Evolutionary conservation across 73 alveolate genomes (phyloP).

Genomic region (Uronychia setigera): DNA sequence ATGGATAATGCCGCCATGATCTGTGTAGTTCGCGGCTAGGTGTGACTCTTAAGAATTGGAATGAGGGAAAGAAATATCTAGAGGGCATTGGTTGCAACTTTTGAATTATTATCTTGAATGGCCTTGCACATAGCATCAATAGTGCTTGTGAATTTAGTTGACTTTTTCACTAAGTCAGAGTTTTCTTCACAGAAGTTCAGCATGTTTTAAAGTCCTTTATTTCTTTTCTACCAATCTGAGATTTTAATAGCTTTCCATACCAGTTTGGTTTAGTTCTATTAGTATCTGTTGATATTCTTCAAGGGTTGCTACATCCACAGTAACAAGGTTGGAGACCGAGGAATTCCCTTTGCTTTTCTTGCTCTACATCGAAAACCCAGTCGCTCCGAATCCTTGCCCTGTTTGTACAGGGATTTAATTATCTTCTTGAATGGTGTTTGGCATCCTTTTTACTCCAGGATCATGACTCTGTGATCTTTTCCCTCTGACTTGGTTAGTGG

Average conservation of each 20-base stretch:
- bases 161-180: neutral
- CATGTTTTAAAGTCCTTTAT: conserved; percentile 28
- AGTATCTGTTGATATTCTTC: conserved; percentile 43
- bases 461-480: conserved; percentile 18
- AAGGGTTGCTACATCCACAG: conserved; percentile 33
- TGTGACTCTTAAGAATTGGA: neutral
- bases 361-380: conserved; percentile 13
- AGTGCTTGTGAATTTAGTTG: neutral
- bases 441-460: neutral
- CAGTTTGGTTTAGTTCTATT: conserved; percentile 2
- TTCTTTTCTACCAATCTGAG: conserved; percentile 38
- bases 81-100: conserved; percentile 1
- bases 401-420: neutral
- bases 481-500: conserved; percentile 14
- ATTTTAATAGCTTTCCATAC: no score
- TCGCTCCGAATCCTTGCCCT: no score
- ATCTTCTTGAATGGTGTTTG: neutral
- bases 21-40: neutral
- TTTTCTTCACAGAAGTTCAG: conserved; percentile 12
- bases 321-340: no score
- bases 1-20: neutral
- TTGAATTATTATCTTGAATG: conserved; percentile 6
- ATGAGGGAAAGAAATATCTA: neutral
- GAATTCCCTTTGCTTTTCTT: no score
- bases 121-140: conserved; percentile 4